A percentile compares a stretch with the other conserved stretches of the same genome.
These are phyloP conservation scores for Eragrostis nindensis DNA, from an alignment of 176 grass and related monocot species.

Conservation along the genomic window DNA sequence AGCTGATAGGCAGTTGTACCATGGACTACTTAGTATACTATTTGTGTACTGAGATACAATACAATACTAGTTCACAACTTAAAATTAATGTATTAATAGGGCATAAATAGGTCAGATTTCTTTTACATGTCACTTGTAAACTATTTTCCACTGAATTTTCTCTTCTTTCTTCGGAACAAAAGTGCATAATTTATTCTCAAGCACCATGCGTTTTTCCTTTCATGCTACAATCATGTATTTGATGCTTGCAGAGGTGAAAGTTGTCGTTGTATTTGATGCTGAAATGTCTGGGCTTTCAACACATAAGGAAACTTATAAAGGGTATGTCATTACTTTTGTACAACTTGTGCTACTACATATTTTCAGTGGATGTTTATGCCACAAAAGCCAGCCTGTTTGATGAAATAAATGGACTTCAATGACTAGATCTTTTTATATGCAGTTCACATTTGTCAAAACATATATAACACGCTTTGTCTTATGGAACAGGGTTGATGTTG, in stretches of 20 bases:
- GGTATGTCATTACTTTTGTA: conserved; percentile 52
- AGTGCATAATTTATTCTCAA: neutral
- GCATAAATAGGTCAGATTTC: neutral
- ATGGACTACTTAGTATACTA: neutral
- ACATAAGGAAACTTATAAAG: conserved; percentile 80
- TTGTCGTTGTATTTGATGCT: conserved; percentile 98
- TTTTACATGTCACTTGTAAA: neutral
- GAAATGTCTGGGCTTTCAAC: conserved; percentile 60
- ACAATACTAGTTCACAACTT: neutral
- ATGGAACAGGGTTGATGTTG: conserved; percentile 82
- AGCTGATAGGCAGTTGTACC: neutral
- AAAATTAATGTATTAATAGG: neutral
- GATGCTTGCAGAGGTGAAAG: conserved; percentile 76
- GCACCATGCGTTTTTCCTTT: neutral
- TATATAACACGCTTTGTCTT: conserved; percentile 29
- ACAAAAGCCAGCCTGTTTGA: neutral
- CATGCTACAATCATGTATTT: conserved; percentile 29
- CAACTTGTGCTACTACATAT: no score
- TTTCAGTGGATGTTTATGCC: neutral
- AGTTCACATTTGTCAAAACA: neutral
- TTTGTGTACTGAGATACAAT: neutral
- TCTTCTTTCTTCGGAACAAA: neutral
- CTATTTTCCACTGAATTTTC: neutral
- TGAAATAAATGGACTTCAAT: conserved; percentile 27
- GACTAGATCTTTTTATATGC: neutral